Evolutionary conservation across 345 rosid genomes (phyloP).

Genomic region (Rhizophora mangle): DNA sequence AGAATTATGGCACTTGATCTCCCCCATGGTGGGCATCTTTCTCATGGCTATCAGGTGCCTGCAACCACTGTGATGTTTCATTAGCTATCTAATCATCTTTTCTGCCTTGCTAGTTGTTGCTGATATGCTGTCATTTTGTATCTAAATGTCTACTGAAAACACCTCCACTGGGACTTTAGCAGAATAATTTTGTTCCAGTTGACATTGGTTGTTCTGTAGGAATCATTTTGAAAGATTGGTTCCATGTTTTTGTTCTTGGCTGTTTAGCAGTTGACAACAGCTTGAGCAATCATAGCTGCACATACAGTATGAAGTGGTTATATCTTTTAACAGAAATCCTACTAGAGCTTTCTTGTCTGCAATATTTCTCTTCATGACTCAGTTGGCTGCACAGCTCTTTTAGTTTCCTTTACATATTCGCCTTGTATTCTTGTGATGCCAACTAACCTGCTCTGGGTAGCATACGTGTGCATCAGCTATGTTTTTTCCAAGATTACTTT

Average conservation of each 20-base stretch:
- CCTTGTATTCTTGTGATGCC: background rate
- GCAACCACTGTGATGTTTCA: constrained; percentile 9
- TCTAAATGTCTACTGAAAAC: background rate
- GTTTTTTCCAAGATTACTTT: background rate
- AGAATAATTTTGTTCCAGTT: background rate
- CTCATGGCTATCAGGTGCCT: constrained; percentile 97
- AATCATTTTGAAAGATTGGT: background rate
- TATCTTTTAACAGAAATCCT: background rate
- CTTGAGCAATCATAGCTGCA: background rate
- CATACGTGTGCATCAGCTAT: background rate
- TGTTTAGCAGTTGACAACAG: background rate
- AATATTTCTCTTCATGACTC: background rate
- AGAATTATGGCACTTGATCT: constrained; percentile 99
- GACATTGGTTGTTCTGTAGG: background rate
- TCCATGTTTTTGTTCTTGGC: too few relatives aligned
- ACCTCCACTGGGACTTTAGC: background rate
- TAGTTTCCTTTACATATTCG: background rate
- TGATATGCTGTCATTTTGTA: background rate
- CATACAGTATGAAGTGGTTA: background rate
- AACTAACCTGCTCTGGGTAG: background rate
- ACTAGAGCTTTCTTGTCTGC: background rate
- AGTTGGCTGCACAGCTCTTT: background rate
- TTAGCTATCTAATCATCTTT: background rate
- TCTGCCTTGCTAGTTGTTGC: background rate
- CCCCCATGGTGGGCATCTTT: constrained; percentile 99